Percentiles rank a stretch among this genome's conserved stretches.
These are phyloP conservation scores for Fraxinus anomala DNA, from an alignment of 257 asterid genomes.

Conservation along the genomic window DNA sequence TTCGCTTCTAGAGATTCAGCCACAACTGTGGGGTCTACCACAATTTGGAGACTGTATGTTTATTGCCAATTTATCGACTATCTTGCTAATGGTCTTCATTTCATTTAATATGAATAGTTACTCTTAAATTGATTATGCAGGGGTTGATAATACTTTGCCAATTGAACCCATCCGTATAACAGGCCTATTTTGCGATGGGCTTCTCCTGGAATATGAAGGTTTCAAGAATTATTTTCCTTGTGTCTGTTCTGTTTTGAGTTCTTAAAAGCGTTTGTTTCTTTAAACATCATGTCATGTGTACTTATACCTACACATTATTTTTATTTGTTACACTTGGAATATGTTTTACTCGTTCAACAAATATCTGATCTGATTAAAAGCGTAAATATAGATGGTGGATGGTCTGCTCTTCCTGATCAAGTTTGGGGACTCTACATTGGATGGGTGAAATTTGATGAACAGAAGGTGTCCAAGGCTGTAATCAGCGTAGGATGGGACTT, in stretches of 20 bases:
- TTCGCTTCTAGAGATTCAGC: constrained; percentile 70
- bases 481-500: constrained; percentile 65
- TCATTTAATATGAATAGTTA: constrained; percentile 13
- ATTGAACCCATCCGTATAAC: constrained; percentile 59
- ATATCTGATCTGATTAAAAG: constrained; percentile 18
- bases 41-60: constrained; percentile 70
- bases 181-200: constrained; percentile 51
- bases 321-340: not conserved
- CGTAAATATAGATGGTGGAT: constrained; percentile 49
- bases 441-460: constrained; percentile 61
- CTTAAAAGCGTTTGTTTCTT: not conserved
- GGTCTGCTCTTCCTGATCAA: constrained; percentile 59
- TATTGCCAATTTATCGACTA: constrained; percentile 5
- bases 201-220: constrained; percentile 64
- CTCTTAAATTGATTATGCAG: constrained; percentile 45
- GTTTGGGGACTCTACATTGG: constrained; percentile 76
- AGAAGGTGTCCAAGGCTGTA: constrained; percentile 54
- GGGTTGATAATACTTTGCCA: constrained; percentile 62
- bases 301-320: not conserved
- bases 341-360: constrained; percentile 16
- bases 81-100: constrained; percentile 7
- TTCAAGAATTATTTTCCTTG: constrained; percentile 15
- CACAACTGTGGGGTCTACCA: constrained; percentile 91
- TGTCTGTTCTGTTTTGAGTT: not conserved
- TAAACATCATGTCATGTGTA: not conserved